Evolutionary conservation across 495 filamentous ascomycete genomes (phyloP), one percentile per base, ranked within the genome.

Genomic region (Friedmanniomyces simplex): DNA sequence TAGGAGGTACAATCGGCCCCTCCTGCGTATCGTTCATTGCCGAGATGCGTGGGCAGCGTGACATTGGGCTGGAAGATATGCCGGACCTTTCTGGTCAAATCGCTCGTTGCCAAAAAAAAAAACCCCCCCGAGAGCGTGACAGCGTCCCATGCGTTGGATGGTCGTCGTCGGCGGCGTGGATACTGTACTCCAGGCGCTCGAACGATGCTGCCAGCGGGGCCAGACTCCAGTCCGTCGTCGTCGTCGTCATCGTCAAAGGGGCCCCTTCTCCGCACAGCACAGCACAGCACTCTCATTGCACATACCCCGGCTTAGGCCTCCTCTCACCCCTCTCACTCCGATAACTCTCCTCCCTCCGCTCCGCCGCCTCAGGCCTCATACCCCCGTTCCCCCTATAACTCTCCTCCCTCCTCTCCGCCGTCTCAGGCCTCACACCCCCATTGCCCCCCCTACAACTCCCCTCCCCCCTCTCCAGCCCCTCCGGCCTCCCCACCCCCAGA

Each of bases 341-440:
- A n/a, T n/a, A n/a, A n/a, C n/a, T n/a, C n/a, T n/a, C n/a, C 14
- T 61, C 59, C 18, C 39, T 50, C 25, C 53, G 52, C 20, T 53
- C 54, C 46, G 46, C 52, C 14, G 54, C 52, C 11, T 57, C 59
- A 26, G 59, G 55, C 34, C 59, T 8, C 18, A 20, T 24, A 45
- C 5, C 47, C 21, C 46, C 36, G 14, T 10, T 12, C 22, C 18
- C 13, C n/a, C n/a, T n/a, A 16, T 54, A 55, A 24, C 59, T 57
- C 16, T 53, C 54, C 30, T 43, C 52, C 5, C 45, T 61, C 3
- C 53, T 57, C 20, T 53, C 54, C 46, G 46, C 52, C 14, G 54
- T 57, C 11, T 57, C 59, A 26, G 59, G 55, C 34, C 59, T 8
- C 18, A 20, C 39, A 45, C 5, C 47, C 21, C 46, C 36, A 22